Evolutionary conservation across 2,329 filamentous ascomycete species (phyloP), one percentile per base, ranked within the genome.

Genomic region (Plectosphaerella cucumerina): DNA sequence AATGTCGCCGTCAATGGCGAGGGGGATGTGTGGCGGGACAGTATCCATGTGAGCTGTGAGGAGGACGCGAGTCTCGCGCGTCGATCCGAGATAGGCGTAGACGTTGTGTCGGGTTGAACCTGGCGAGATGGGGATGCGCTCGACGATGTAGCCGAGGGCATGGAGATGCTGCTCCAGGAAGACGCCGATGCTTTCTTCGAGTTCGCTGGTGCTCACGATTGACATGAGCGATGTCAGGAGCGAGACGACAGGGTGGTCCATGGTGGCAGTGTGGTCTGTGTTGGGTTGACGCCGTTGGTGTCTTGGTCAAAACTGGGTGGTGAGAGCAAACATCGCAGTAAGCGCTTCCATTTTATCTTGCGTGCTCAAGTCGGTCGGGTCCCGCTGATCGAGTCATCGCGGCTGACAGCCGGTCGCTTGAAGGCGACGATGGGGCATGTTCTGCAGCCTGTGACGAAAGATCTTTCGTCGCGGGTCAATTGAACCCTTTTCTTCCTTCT

Each of bases 1-100:
- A 14, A 61, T 59, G 18, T 64, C 62, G 9, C 58, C 60, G 6
- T 63, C 60, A 12, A 65, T 57, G 35, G 71, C 70, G 58, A 80
- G 78, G 0, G 77, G 76, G 59, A 77, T 77, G 60, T 73, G 78
- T 0, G 78, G 78, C 1, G 78, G 75, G 4, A 76, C 73, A 9
- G 67, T 69, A 47, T 69, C 65, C 62, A 69, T 67, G 54, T 70
- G 66, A 1, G 63, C 59, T 6, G 65, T 65, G 17, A 69, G 59
- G 21, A 67, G 63, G 18, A 65, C 59, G 14, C 67, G 59, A 4
- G 64, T 61, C 34, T 63, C 57, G 22, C 63, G 59, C 15, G 54
- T 45, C 34, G 56, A 53, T 4, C 65, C 66, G 5, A 71, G 56
- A 54, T 70, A 71, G 9, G 69, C 69, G 58, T 70, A 70, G 50